Evolutionary conservation across 2,329 filamentous ascomycete genomes (phyloP), one percentile per base, ranked within the genome.

Genomic region (Ceratocystis variospora): DNA sequence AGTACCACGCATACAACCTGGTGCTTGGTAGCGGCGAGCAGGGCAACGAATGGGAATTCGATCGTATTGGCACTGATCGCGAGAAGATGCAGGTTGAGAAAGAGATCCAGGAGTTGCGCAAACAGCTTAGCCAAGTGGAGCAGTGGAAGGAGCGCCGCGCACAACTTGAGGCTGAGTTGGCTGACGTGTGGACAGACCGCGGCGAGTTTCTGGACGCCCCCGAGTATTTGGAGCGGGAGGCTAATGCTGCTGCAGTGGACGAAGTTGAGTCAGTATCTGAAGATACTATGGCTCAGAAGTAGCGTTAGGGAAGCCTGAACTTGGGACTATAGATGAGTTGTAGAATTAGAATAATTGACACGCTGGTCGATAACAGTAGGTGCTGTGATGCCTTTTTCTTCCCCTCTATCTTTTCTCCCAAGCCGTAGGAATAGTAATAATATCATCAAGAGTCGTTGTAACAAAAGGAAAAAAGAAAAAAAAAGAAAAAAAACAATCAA

Each of bases 61-160:
- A 96, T 75, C 85, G 90, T 66, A 97, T 99, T 70, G 94, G 94
- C 67, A 96, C 92, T 0, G 90, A 91, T 73, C 84, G 88, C 68
- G 94, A 99, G 79, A 96, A 96, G 78, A 86, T 92, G 74, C 88
- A 89, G 25, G 91, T 96, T 6, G 92, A 96, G 77, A 90, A 89
- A 74, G 94, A 99, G 75, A 79, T 97, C 17, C 83, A 88, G 62
- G 90, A 96, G 70, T 80, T 99, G 55, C 84, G 87, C 37, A 90
- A 93, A 74, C 82, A 88, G 28, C 78, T 99, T 6, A 81, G 84
- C 10, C 87, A 90, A 75, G 93, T 97, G 0, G 88, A 93, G 65
- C 82, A 86, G 71, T 95, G 90, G 90, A 90, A 93, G 79, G 77
- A 78, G 70, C 82, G 94, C 63, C 84, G 85, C 45, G 81, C 85